Evolutionary conservation across 2,329 filamentous ascomycete species (phyloP).

Genomic region (Penicillium sp.): DNA sequence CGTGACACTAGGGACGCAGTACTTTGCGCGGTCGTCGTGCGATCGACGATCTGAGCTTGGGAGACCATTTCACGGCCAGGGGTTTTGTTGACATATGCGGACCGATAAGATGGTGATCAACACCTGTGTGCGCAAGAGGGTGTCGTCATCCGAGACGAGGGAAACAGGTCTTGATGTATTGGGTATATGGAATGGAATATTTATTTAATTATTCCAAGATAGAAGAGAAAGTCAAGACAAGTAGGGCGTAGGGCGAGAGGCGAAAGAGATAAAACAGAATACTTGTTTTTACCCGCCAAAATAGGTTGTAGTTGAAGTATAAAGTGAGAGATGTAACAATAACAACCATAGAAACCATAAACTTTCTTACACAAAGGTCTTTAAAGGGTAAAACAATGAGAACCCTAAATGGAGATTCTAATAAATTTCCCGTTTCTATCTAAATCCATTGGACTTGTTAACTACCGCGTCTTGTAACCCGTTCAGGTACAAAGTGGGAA

Average conservation of each 20-base stretch:
- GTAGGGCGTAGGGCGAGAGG: background rate
- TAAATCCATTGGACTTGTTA: too few species aligned
- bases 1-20: conserved; percentile 62
- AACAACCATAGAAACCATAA: background rate
- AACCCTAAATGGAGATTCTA: too few species aligned
- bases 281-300: background rate
- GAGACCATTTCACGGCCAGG: conserved; percentile 33
- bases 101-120: conserved; percentile 7
- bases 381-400: background rate
- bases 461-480: too few species aligned
- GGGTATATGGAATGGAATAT: too few species aligned
- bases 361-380: conserved; percentile 1
- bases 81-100: conserved; percentile 6
- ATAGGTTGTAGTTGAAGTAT: background rate
- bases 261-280: background rate
- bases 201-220: background rate
- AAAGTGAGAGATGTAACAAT: background rate
- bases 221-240: background rate
- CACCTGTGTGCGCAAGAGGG: conserved; percentile 14
- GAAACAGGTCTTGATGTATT: background rate
- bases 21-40: conserved; percentile 57
- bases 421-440: background rate
- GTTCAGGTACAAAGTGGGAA: background rate
- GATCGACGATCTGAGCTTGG: conserved; percentile 47
- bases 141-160: conserved; percentile 11